Evolutionary conservation across 108 stramenopile genomes (phyloP).

Genomic region (Ochromonas danica): DNA sequence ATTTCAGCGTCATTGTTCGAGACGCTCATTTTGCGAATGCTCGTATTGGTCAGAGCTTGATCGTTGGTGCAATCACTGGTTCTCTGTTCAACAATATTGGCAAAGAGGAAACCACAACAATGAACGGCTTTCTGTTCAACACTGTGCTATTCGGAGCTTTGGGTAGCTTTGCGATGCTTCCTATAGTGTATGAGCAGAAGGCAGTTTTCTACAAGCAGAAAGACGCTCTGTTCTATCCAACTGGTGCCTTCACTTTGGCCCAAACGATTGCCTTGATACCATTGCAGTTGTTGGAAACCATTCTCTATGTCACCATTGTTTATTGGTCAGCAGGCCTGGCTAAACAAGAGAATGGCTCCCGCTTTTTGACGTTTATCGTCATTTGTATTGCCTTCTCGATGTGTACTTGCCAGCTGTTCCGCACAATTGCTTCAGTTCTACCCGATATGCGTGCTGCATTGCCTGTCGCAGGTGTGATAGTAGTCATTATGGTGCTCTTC

Average conservation of each 20-base stretch:
- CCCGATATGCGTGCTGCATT: conserved; percentile 48
- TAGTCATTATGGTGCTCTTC: conserved; percentile 57
- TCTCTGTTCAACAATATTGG: conserved; percentile 27
- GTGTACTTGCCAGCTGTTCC: conserved; percentile 48
- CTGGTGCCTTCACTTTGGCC: conserved; percentile 55
- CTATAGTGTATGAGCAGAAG: conserved; percentile 64
- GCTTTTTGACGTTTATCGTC: conserved; percentile 41
- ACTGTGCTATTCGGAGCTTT: conserved; percentile 63
- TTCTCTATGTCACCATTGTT: conserved; percentile 43
- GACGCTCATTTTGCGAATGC: conserved; percentile 1
- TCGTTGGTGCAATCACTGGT: conserved; percentile 31
- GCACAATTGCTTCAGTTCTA: conserved; percentile 40
- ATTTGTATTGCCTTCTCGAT: conserved; percentile 40
- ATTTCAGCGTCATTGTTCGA: too few species aligned
- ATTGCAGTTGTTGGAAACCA: conserved; percentile 29
- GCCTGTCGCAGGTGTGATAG: conserved; percentile 37
- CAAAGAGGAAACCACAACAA: background rate
- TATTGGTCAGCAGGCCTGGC: conserved; percentile 53
- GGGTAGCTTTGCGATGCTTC: conserved; percentile 67
- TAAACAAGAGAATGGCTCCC: conserved; percentile 16
- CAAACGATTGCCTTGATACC: conserved; percentile 34
- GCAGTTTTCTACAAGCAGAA: conserved; percentile 78
- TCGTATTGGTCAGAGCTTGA: background rate
- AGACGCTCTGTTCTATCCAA: conserved; percentile 75
- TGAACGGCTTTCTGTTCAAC: conserved; percentile 6